Percentiles rank a stretch among this genome's conserved stretches.
These are phyloP conservation scores for Coniochaeta sp. DNA, from an alignment of 2,329 filamentous ascomycete species.

Conservation along the genomic window DNA sequence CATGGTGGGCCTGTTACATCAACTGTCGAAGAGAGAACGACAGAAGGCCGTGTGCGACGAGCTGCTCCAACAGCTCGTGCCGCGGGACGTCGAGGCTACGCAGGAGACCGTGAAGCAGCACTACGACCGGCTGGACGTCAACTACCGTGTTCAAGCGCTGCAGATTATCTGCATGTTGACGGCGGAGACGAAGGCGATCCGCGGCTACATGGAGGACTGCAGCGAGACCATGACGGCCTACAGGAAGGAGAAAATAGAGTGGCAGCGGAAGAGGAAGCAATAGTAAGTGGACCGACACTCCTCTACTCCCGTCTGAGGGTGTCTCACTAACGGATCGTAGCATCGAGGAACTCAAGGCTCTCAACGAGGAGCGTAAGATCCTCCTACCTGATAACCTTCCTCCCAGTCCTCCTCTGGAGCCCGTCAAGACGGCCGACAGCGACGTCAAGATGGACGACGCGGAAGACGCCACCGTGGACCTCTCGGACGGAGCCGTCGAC, in stretches of 20 bases:
- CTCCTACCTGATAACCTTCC: slow-evolving; percentile 67
- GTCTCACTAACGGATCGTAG: slow-evolving; percentile 33
- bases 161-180: slow-evolving; percentile 84
- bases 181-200: slow-evolving; percentile 76
- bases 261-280: slow-evolving; percentile 69
- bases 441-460: slow-evolving; percentile 56
- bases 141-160: slow-evolving; percentile 70
- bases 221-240: slow-evolving; percentile 91
- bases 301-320: not conserved
- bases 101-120: slow-evolving; percentile 64
- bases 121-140: slow-evolving; percentile 74
- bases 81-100: slow-evolving; percentile 66
- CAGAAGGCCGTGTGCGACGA: slow-evolving; percentile 68
- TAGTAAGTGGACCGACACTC: slow-evolving; percentile 37
- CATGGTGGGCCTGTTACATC: slow-evolving; percentile 77
- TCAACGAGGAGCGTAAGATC: slow-evolving; percentile 69
- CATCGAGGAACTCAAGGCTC: slow-evolving; percentile 60
- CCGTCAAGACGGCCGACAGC: slow-evolving; percentile 36
- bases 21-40: slow-evolving; percentile 69
- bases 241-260: slow-evolving; percentile 92
- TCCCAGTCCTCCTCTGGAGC: slow-evolving; percentile 48
- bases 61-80: slow-evolving; percentile 74
- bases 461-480: slow-evolving; percentile 55
- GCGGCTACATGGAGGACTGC: slow-evolving; percentile 85
- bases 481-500: slow-evolving; percentile 57